Base-by-base conservation (phyloP, 2,329 filamentous ascomycete genomes). In the Penicillium thymicola region DNA sequence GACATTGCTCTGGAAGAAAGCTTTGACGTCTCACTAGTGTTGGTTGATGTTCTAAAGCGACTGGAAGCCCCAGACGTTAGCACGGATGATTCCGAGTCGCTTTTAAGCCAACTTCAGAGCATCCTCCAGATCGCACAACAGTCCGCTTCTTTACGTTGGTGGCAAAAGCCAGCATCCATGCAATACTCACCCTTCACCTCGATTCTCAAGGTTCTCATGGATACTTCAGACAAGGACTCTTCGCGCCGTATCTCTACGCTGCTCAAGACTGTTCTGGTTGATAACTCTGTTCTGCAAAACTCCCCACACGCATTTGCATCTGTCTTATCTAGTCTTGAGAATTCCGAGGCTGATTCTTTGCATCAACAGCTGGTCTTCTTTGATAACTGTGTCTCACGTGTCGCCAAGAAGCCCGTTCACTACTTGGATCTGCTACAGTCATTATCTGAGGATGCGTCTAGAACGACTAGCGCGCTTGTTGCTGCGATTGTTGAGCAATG, bases 111-210 rank as follows among this genome's bases (percentile, higher is more conserved):
- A 72, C 78, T 97, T 28, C 87, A 92, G 70, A 89, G 93, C 70
- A 79, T 96, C 18, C 84, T 96, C 18, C 82, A 86, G 30, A 89
- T 97, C 69, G 91, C 92, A 4, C 84, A 86, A 60, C 85, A 87
- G 65, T 95, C 92, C 3, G 86, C 89, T 0, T 87, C 87, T 6
- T 94, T 96, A 86, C 86, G 89, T 60, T 97, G 93, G 93, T 97
- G 94, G 78, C 82, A 89, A 60, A 92, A 89, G 67, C 79, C 82
- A 59, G 72, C 59, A 55, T 28, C 28, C 5, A 54, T 80, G 62
- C 72, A 77, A 61, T 71, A 72, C 54, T 74, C 75, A 42, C 71
- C 75, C 21, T 74, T 76, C 61, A 73, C 70, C 16, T 75, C 73
- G 5, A 71, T 78, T 37, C 58, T 77, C 47, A 76, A 72, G 59